phyloP scores from a whole-genome alignment of 2,329 filamentous ascomycete genomes.

The Madurella mycetomatis region DNA sequence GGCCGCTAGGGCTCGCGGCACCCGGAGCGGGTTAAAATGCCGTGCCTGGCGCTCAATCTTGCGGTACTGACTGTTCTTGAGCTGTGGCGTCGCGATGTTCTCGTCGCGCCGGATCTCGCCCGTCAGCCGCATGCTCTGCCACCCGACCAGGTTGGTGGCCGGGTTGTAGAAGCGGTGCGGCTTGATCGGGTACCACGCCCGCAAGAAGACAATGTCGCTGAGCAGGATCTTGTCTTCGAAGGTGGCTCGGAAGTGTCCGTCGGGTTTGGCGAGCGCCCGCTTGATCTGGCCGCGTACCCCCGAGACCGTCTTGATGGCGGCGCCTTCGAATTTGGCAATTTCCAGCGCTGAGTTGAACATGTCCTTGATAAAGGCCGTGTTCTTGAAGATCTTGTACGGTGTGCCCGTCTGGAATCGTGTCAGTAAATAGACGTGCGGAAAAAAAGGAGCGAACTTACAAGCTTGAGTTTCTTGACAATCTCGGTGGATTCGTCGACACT shows the following conservation, averaged over 20 bases:
- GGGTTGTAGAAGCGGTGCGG: conserved; percentile 97
- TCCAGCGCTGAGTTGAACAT: conserved; percentile 95
- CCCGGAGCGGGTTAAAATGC: conserved; percentile 73
- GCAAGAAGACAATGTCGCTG: conserved; percentile 91
- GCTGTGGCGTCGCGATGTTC: conserved; percentile 69
- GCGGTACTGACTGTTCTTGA: conserved; percentile 83
- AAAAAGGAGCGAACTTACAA: conserved; percentile 36
- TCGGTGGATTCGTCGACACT: conserved; percentile 94
- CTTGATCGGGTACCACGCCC: conserved; percentile 95
- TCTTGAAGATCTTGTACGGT: conserved; percentile 98
- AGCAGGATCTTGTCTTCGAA: conserved; percentile 99
- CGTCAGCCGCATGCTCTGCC: conserved; percentile 91
- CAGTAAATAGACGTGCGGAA: not conserved
- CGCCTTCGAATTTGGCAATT: conserved; percentile 97
- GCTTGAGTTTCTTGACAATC: conserved; percentile 98
- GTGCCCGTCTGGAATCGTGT: conserved; percentile 56
- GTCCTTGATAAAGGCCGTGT: conserved; percentile 96
- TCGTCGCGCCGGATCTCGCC: conserved; percentile 81
- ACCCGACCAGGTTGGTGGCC: conserved; percentile 87
- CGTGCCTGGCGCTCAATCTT: conserved; percentile 60
- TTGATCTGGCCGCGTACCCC: conserved; percentile 97
- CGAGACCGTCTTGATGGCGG: conserved; percentile 91
- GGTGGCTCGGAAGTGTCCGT: conserved; percentile 92
- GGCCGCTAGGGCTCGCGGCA: conserved; percentile 76
- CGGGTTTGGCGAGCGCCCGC: conserved; percentile 84